Base-by-base conservation (phyloP, 495 filamentous ascomycete species). In the Hypomontagnella submonticulosa region DNA sequence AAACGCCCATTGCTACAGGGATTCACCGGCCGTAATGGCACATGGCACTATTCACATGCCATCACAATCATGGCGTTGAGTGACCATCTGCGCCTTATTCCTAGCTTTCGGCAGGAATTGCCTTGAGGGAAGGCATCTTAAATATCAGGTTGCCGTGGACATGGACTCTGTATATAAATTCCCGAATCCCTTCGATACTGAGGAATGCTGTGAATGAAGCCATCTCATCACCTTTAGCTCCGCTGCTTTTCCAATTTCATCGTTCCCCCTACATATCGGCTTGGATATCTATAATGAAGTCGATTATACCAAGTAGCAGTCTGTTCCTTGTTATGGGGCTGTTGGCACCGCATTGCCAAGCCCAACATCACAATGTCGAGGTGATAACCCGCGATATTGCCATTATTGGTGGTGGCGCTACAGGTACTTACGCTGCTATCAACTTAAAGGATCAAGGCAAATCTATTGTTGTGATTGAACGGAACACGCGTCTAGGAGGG, bases 361-460 rank as follows among this genome's bases (percentile, higher is more conserved):
- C 54, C 11, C 48, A 42, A 27, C 63, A 54, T 43, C 36, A 33
- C 23, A 41, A 34, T 4, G 59, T 59, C 20, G 65, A 68, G 42
- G 48, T 63, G 18, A 63, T 68, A 30, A 70, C 54, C 40, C 66
- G 61, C 13, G 79, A 84, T 60, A 75, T 84, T 12, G 73, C 64
- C 37, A 77, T 84, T 49, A 75, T 84, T 20, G 83, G 81, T 6
- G 82, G 83, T 32, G 83, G 83, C 10, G 66, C 80, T 0, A 61
- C 76, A 8, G 83, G 82, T 10, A 83, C 79, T 0, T 83, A 82
- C 59, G 73, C 81, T 12, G 81, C 83, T 3, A 73, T 84, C 12
- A 65, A 72, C 11, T 73, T 85, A 1, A 74, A 73, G 18, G 74
- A 83, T 37, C 30, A 65, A 43, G 73, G 74, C n/a, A 74, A 79